Evolutionary conservation across 345 rosid genomes (phyloP), one percentile per base, ranked within the genome.

Genomic region (Camelina hispida): DNA sequence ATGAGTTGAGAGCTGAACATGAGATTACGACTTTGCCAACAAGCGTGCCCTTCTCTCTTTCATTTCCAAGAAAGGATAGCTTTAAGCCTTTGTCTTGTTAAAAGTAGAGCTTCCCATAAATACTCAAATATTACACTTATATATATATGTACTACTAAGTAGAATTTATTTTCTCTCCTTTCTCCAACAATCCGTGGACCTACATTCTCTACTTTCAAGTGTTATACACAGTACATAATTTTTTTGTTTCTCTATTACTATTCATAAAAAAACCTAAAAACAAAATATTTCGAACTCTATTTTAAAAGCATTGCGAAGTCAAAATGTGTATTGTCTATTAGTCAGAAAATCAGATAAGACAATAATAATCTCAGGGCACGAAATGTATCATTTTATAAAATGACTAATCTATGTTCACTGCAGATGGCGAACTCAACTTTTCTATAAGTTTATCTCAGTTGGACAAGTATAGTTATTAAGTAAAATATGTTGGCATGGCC

Each of bases 51-150:
- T 56, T 71, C 74, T 82, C 80, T 85, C 91, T 89, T 87, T 86
- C 94, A 91, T 89, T 93, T 85, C 97, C 93, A 83, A 89, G 93
- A 89, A 89, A 85, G 78, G 71, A 53, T 63, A 78, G 75, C 81
- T 69, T 67, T 74, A 78, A 73, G 79, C 58, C 82, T 74, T 46
- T 81, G 88, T 84, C 88, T 79, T 84, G 76, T 87, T 82, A 77
- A 83, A 81, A 85, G 93, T 84, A 86, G 84, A 88, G 90, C 65
- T 78, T 72, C 74, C 64, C 64, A 72, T 66, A 72, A 37, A 64
- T 71, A 71, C 62, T 47, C 44, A 53, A 23, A 28, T 68, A 52
- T 18, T 62, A 69, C 51, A 69, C 46, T 11, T 69, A 48, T 65
- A 64, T 7, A 32, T 6, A 34, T 34, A 34, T 34, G 9, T 6